Conservation (phyloP, 345 rosid species). For the Xanthoceras sorbifolium region DNA sequence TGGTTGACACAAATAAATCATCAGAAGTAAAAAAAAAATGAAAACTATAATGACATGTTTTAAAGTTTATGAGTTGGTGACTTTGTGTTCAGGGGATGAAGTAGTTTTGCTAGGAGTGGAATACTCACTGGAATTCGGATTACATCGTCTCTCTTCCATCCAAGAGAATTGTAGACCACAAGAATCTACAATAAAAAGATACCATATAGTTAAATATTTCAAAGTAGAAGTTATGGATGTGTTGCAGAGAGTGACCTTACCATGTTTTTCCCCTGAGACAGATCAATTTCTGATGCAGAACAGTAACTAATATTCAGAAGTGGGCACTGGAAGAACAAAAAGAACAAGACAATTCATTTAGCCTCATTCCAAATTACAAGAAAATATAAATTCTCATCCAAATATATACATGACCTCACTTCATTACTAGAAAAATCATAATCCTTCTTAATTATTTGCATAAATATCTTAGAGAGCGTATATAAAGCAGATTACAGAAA, state of each 20-base stretch:
- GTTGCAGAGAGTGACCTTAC: constrained; percentile 43
- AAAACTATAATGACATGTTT: background rate
- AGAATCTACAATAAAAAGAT: constrained; percentile 51
- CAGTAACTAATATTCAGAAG: constrained; percentile 95
- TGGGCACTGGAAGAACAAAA: constrained; percentile 62
- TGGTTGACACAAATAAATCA: background rate
- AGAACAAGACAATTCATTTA: constrained; percentile 21
- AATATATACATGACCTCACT: background rate
- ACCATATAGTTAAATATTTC: constrained; percentile 17
- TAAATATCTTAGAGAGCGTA: background rate
- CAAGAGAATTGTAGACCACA: constrained; percentile 89
- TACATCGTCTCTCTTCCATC: constrained; percentile 90
- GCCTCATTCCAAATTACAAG: constrained; percentile 12
- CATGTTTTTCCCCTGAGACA: constrained; percentile 66
- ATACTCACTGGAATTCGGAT: constrained; percentile 85
- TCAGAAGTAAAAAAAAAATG: background rate
- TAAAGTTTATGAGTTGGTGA: background rate
- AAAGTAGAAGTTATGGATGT: constrained; percentile 16
- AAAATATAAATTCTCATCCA: constrained; percentile 8
- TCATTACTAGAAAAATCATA: background rate
- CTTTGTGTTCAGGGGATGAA: background rate
- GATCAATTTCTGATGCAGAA: constrained; percentile 71
- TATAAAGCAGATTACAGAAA: constrained; percentile 3
- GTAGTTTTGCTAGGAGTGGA: background rate
- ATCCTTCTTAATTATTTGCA: background rate